phyloP scores from a whole-genome alignment of 2,329 filamentous ascomycete species.

The Teratosphaeria nubilosa region DNA sequence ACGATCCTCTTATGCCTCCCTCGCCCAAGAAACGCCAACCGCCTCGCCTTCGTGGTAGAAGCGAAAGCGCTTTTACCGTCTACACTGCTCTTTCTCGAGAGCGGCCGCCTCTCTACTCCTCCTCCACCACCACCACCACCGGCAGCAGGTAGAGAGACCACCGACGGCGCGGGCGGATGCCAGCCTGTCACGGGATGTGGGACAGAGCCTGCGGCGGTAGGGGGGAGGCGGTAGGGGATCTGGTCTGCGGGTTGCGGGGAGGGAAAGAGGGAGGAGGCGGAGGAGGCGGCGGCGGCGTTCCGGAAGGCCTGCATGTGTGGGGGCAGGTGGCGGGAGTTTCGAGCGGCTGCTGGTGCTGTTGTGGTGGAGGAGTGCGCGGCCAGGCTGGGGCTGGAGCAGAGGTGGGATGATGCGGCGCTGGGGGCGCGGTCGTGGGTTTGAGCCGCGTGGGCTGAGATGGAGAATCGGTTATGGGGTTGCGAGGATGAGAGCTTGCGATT shows the following conservation, averaged over 20 bases:
- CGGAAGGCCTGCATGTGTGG: slow-evolving; percentile 25
- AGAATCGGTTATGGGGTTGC: slow-evolving; percentile 12
- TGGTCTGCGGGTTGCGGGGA: slow-evolving; percentile 15
- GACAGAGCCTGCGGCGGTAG: slow-evolving; percentile 14
- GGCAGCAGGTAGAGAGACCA: slow-evolving; percentile 2
- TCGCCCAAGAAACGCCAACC: slow-evolving; percentile 17
- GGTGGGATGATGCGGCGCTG: slow-evolving; percentile 7
- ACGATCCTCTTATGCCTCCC: slow-evolving; percentile 6
- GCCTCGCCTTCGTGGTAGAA: slow-evolving; percentile 17
- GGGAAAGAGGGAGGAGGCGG: slow-evolving; percentile 20
- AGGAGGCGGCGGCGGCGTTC: slow-evolving; percentile 14
- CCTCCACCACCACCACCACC: neutral
- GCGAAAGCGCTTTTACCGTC: slow-evolving; percentile 12
- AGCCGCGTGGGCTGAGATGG: slow-evolving; percentile 10
- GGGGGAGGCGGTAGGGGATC: slow-evolving; percentile 14
- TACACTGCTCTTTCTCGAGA: slow-evolving; percentile 11
- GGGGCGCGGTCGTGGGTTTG: slow-evolving; percentile 11
- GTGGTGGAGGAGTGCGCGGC: neutral
- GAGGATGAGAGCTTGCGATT: slow-evolving; percentile 1
- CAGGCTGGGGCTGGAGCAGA: slow-evolving; percentile 1
- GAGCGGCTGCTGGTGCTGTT: neutral
- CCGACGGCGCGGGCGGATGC: slow-evolving; percentile 22
- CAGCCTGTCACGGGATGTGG: slow-evolving; percentile 25
- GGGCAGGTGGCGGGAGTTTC: slow-evolving; percentile 11
- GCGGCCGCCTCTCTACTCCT: neutral